phyloP scores from a whole-genome alignment of 1,284 basidiomycete species.

The Apiotrichum veenhuisii region DNA sequence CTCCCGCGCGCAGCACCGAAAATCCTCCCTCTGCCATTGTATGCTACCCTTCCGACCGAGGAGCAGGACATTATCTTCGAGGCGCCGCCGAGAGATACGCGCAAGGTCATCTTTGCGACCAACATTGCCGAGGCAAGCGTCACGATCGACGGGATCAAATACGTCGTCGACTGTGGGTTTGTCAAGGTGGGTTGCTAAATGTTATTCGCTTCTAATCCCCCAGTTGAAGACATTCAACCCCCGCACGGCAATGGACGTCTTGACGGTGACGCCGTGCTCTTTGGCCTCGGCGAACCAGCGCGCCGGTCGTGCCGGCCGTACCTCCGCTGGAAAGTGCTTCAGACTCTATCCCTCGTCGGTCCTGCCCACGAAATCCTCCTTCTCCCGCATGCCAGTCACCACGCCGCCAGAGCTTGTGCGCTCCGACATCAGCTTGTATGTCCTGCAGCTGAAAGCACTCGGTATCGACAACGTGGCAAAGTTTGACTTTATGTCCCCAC shows the following conservation, averaged over 20 bases:
- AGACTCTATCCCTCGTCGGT: conserved; percentile 75
- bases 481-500: conserved; percentile 88
- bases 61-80: conserved; percentile 85
- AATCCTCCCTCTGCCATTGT: conserved; percentile 70
- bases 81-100: conserved; percentile 63
- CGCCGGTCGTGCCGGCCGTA: conserved; percentile 85
- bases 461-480: conserved; percentile 81
- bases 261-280: conserved; percentile 74
- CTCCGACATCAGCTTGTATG: conserved; percentile 78
- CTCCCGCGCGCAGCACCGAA: conserved; percentile 62
- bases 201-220: neutral
- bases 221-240: conserved; percentile 82
- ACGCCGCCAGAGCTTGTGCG: conserved; percentile 87
- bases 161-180: conserved; percentile 91
- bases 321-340: conserved; percentile 84
- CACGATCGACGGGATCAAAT: conserved; percentile 91
- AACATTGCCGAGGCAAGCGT: conserved; percentile 98
- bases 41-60: conserved; percentile 78
- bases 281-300: conserved; percentile 81
- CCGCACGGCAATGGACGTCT: conserved; percentile 71
- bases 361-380: conserved; percentile 55
- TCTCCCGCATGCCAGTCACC: conserved; percentile 53
- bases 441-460: conserved; percentile 87
- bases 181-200: conserved; percentile 78
- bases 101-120: conserved; percentile 90